Conservation (phyloP, 23 red algal species). For the Gracilaria caudata region DNA sequence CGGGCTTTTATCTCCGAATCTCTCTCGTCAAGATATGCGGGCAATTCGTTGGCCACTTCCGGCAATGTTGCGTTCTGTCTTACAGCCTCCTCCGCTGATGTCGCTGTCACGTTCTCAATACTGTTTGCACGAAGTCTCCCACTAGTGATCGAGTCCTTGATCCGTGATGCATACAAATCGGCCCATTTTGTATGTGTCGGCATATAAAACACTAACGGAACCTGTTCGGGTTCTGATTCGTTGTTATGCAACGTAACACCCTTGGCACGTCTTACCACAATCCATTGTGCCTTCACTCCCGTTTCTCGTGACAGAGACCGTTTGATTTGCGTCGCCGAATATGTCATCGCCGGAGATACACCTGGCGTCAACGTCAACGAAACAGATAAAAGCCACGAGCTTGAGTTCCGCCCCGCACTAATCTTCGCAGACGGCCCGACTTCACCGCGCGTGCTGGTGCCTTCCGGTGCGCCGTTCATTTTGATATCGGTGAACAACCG, state of each 20-base stretch:
- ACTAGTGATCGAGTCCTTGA: not conserved
- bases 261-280: conserved; percentile 24
- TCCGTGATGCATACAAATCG: not conserved
- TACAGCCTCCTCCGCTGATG: not conserved
- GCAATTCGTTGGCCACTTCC: not conserved
- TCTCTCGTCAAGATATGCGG: not conserved
- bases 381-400: conserved; percentile 1
- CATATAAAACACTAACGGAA: conserved; percentile 31
- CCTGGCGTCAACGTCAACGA: conserved; percentile 40
- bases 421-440: not conserved
- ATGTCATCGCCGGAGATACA: conserved; percentile 32
- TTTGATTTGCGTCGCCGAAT: conserved; percentile 12
- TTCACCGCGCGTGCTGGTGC: not conserved
- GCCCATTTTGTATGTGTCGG: conserved; percentile 22
- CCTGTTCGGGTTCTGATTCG: conserved; percentile 13
- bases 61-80: not conserved
- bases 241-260: conserved; percentile 8
- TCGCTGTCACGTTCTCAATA: conserved; percentile 1
- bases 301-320: conserved; percentile 4
- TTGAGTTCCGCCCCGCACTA: conserved; percentile 7
- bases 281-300: conserved; percentile 3
- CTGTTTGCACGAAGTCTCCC: not conserved
- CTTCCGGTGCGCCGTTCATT: conserved; percentile 8
- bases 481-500: conserved; percentile 44
- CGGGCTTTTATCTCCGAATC: not conserved